Evolutionary conservation across 768 basidiomycete species (phyloP), one percentile per base, ranked within the genome.

Genomic region (Hysterangium stoloniferum): DNA sequence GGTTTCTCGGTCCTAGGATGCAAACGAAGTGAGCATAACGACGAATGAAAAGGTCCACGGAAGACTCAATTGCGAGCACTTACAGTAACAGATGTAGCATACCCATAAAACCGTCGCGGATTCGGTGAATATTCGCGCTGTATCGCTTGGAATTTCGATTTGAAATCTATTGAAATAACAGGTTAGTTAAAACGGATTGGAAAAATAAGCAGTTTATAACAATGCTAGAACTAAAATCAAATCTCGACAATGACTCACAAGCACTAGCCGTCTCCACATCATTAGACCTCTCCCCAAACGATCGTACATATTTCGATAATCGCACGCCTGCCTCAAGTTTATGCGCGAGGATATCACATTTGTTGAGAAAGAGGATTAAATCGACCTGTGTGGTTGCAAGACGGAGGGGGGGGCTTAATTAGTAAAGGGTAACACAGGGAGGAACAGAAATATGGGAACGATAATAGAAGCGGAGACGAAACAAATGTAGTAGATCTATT

Each of bases 361-460:
- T 90, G 68, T 89, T 90, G 46, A 90, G 69, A 69, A 89, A 90
- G 40, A 89, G 71, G 53, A 89, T 82, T 29, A 88, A 69, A 56
- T 85, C 82, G 27, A 87, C 56, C 48, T 58, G 27, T n/a, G 29
- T 27, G 48, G 27, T 12, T 2, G 4, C 37, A 19, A 6, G 5
- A n/a, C 20, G 27, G 8, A 27, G 6, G 12, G 20, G 15, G 4
- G 25, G 44, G 6, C 33, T 25, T 51, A 34, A 28, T 42, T 17
- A 34, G 17, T 13, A 9, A 38, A 9, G 13, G 19, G 20, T 17
- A 33, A 33, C 17, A 31, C 12, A 35, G 17, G 33, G 27, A 6
- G 25, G 36, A 44, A 34, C 13, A 11, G 25, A 40, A 47, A n/a
- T 20, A 37, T n/a, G 4, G n/a, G 7, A 3, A 37, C n/a, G 35